Conservation (phyloP, 2,329 filamentous ascomycete genomes). For the Drechslerella stenobrocha region DNA sequence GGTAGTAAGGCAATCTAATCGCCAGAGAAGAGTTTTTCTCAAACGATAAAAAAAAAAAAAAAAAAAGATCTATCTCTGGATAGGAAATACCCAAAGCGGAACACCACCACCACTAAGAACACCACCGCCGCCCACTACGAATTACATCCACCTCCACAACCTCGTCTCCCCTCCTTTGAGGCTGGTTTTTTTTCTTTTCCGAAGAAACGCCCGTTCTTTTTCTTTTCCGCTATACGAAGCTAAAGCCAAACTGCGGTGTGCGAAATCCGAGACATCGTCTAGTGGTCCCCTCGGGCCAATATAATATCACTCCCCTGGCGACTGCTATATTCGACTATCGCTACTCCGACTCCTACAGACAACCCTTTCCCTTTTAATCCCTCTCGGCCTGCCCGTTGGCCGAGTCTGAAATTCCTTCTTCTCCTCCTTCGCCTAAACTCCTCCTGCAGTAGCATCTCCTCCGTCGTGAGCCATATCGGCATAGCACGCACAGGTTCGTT, state of each 20-base stretch:
- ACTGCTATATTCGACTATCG: background rate
- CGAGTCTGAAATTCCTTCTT: background rate
- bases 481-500: slow-evolving; percentile 6
- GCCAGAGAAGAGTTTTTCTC: background rate
- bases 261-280: background rate
- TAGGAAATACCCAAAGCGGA: slow-evolving; percentile 1
- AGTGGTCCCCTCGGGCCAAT: background rate
- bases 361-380: slow-evolving; percentile 8
- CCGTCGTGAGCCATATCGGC: background rate
- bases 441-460: background rate
- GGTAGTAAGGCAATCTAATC: slow-evolving; percentile 4
- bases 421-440: background rate
- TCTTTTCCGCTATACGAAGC: background rate
- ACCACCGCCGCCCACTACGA: too few species aligned
- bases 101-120: slow-evolving; percentile 1
- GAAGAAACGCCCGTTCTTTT: too few species aligned
- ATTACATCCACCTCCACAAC: background rate
- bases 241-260: slow-evolving; percentile 4
- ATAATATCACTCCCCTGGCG: background rate
- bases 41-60: background rate
- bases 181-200: background rate
- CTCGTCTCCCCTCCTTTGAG: slow-evolving; percentile 4
- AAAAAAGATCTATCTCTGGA: background rate
- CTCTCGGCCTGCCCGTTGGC: slow-evolving; percentile 2
- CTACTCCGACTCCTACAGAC: background rate